Percentiles rank a stretch among this genome's conserved stretches.
Evolutionary conservation across 257 asterid species (phyloP).

Genomic region (Ballota nigra): DNA sequence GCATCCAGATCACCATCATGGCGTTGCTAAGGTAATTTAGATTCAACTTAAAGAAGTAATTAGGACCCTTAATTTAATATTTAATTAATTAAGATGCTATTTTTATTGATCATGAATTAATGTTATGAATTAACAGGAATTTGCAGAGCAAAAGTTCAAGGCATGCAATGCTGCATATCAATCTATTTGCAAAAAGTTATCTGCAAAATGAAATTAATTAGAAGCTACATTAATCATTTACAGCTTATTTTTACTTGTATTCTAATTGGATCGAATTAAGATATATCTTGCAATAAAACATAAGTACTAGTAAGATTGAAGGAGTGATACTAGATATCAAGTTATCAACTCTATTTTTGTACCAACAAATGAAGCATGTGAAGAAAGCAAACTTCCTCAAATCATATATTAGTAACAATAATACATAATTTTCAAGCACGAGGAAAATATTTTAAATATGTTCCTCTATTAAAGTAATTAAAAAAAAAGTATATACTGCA

Average conservation of each 20-base stretch:
- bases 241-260: too few relatives aligned
- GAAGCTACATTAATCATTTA: not conserved
- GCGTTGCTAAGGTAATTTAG: too few relatives aligned
- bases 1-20: too few relatives aligned
- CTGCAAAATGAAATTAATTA: not conserved
- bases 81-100: too few relatives aligned
- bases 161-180: not conserved
- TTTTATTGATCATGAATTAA: too few relatives aligned
- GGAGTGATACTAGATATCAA: too few relatives aligned
- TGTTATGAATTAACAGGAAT: too few relatives aligned
- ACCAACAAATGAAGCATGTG: not conserved
- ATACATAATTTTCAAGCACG: not conserved
- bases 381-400: not conserved
- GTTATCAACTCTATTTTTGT: not conserved
- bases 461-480: not conserved
- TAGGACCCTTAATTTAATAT: not conserved
- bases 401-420: not conserved
- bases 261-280: too few relatives aligned
- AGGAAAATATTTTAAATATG: not conserved
- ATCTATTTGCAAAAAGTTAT: not conserved
- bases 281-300: too few relatives aligned
- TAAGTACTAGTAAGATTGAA: too few relatives aligned
- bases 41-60: too few relatives aligned
- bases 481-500: too few relatives aligned
- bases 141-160: not conserved